A percentile compares a stretch with the other conserved stretches of the same genome.
phyloP scores from a whole-genome alignment of 805 yeast genomes.

The Hanseniaspora taiwanica region DNA sequence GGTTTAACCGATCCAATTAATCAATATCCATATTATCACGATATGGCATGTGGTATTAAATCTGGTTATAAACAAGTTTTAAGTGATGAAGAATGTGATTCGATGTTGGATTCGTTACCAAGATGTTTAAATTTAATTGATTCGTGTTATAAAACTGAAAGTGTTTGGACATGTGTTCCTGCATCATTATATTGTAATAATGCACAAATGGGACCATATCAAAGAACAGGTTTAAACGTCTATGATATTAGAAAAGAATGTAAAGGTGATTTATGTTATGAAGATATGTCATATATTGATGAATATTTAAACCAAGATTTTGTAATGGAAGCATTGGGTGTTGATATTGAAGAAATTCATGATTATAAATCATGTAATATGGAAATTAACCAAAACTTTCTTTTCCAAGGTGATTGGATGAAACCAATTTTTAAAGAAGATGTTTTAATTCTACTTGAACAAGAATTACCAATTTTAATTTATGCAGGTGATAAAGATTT shows the following conservation, averaged over 20 bases:
- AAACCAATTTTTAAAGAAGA: constrained; percentile 65
- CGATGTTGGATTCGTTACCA: constrained; percentile 53
- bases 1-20: constrained; percentile 79
- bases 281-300: constrained; percentile 62
- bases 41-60: constrained; percentile 93
- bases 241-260: constrained; percentile 81
- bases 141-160: constrained; percentile 61
- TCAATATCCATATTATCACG: constrained; percentile 68
- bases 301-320: constrained; percentile 62
- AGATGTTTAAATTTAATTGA: constrained; percentile 68
- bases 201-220: constrained; percentile 69
- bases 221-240: constrained; percentile 76
- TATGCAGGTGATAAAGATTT: constrained; percentile 96
- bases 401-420: constrained; percentile 85
- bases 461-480: constrained; percentile 66
- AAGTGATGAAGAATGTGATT: constrained; percentile 64
- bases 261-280: constrained; percentile 67
- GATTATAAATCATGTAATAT: constrained; percentile 62
- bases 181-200: constrained; percentile 85
- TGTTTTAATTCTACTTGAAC: constrained; percentile 58
- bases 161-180: constrained; percentile 80
- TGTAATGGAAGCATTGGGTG: constrained; percentile 77
- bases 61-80: constrained; percentile 62
- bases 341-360: constrained; percentile 57
- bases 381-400: constrained; percentile 65